These are phyloP conservation scores for Gardenia jasminoides DNA, from an alignment of 257 asterid genomes.

Conservation along the genomic window DNA sequence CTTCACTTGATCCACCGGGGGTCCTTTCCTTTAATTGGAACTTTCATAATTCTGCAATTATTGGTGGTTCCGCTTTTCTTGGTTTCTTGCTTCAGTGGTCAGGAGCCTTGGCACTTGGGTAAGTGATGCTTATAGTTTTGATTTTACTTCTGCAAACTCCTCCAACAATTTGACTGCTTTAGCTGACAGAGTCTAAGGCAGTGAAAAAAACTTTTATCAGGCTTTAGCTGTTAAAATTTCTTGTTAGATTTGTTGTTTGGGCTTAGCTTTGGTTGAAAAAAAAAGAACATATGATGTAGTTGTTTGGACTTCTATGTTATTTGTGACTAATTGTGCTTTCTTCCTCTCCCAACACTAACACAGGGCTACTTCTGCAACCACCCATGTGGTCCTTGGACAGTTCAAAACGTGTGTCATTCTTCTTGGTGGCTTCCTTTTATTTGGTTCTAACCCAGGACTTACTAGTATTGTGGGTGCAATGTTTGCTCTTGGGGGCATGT, in stretches of 20 bases:
- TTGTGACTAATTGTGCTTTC: background rate
- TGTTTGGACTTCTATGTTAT: background rate
- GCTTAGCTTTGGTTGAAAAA: background rate
- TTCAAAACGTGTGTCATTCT: slow-evolving; percentile 94
- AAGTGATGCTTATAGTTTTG: slow-evolving; percentile 18
- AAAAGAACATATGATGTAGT: too few relatives aligned
- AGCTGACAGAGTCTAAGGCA: background rate
- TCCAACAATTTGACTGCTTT: background rate
- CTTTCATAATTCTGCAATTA: slow-evolving; percentile 48
- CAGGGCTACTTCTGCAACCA: slow-evolving; percentile 97
- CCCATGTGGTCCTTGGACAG: slow-evolving; percentile 96
- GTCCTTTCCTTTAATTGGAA: slow-evolving; percentile 73
- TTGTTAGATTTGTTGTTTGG: background rate
- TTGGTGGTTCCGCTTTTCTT: slow-evolving; percentile 80
- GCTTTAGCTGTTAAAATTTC: background rate
- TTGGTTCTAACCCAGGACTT: slow-evolving; percentile 86
- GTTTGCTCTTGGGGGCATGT: slow-evolving; percentile 81
- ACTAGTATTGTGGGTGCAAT: slow-evolving; percentile 82
- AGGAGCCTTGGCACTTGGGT: slow-evolving; percentile 99
- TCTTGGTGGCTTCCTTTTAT: slow-evolving; percentile 78
- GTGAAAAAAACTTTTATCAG: background rate
- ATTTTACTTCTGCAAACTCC: slow-evolving; percentile 5
- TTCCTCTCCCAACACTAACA: background rate
- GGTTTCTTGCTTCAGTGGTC: slow-evolving; percentile 99
- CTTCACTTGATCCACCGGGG: slow-evolving; percentile 97